Conservation (phyloP, 495 filamentous ascomycete genomes). For the Margaritispora aquatica region DNA sequence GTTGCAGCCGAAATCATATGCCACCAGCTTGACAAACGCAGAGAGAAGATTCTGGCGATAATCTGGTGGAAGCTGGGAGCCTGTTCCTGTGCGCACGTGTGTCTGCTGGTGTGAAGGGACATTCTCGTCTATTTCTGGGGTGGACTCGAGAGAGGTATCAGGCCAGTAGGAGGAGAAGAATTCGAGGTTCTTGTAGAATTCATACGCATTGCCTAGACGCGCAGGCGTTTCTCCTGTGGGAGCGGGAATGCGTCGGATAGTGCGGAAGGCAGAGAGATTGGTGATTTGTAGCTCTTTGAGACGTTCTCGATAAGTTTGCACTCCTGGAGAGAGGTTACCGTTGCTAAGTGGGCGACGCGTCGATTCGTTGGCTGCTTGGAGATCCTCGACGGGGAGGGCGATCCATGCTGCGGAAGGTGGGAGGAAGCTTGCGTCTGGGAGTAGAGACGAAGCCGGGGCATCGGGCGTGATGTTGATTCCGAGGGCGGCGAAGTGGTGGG, state of each 20-base stretch:
- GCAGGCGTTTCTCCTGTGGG: slow-evolving; percentile 38
- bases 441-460: slow-evolving; percentile 33
- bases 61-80: slow-evolving; percentile 68
- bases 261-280: slow-evolving; percentile 45
- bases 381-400: slow-evolving; percentile 35
- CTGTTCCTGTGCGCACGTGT: slow-evolving; percentile 36
- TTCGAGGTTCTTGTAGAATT: slow-evolving; percentile 51
- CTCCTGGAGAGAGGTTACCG: slow-evolving; percentile 41
- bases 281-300: slow-evolving; percentile 41
- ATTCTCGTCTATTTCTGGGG: neutral
- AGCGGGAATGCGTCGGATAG: slow-evolving; percentile 42
- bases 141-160: slow-evolving; percentile 36
- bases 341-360: slow-evolving; percentile 37
- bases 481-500: slow-evolving; percentile 40
- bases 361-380: slow-evolving; percentile 33
- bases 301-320: slow-evolving; percentile 44
- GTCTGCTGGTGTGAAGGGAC: slow-evolving; percentile 14
- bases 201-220: slow-evolving; percentile 49
- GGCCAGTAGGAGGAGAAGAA: slow-evolving; percentile 45
- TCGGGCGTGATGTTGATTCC: slow-evolving; percentile 41
- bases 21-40: slow-evolving; percentile 69
- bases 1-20: slow-evolving; percentile 76
- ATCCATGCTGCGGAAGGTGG: slow-evolving; percentile 42
- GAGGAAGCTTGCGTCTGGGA: slow-evolving; percentile 41
- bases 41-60: slow-evolving; percentile 64